phyloP scores from a whole-genome alignment of 257 asterid species.

The Ajuga chamaepitys region DNA sequence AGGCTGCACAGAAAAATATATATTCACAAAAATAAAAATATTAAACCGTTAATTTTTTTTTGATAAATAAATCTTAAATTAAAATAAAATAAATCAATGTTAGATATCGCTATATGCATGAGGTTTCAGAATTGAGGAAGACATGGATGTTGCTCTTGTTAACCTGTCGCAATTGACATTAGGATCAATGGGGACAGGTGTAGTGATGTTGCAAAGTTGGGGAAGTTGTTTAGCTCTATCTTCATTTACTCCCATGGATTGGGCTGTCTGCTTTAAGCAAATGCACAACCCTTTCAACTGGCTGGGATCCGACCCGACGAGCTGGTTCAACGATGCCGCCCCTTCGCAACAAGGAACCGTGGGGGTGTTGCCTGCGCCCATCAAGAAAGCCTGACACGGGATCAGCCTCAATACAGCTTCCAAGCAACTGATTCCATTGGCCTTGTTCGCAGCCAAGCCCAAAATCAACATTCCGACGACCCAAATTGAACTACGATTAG shows the following conservation, averaged over 20 bases:
- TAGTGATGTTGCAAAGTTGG: slow-evolving; percentile 18
- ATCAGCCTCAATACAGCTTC: slow-evolving; percentile 10
- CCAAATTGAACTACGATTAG: background rate
- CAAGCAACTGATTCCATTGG: background rate
- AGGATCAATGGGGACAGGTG: slow-evolving; percentile 24
- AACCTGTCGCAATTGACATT: slow-evolving; percentile 23
- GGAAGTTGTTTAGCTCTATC: slow-evolving; percentile 15
- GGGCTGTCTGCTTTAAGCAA: slow-evolving; percentile 19
- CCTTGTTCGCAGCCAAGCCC: background rate
- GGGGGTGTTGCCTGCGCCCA: background rate
- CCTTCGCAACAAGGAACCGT: slow-evolving; percentile 25
- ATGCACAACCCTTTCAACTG: slow-evolving; percentile 10
- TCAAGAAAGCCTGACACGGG: slow-evolving; percentile 22
- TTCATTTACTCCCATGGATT: background rate
- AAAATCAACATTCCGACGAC: background rate
- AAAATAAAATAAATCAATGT: too few relatives aligned
- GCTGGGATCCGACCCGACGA: background rate
- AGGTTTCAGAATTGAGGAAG: too few relatives aligned
- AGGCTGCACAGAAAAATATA: too few relatives aligned
- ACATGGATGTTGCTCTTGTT: too few relatives aligned
- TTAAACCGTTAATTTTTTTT: too few relatives aligned
- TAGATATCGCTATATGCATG: too few relatives aligned
- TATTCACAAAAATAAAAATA: too few relatives aligned
- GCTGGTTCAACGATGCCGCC: slow-evolving; percentile 7
- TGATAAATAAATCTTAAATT: too few relatives aligned